Evolutionary conservation across 768 basidiomycete genomes (phyloP), one percentile per base, ranked within the genome.

Genomic region (Tephrocybe sp.): DNA sequence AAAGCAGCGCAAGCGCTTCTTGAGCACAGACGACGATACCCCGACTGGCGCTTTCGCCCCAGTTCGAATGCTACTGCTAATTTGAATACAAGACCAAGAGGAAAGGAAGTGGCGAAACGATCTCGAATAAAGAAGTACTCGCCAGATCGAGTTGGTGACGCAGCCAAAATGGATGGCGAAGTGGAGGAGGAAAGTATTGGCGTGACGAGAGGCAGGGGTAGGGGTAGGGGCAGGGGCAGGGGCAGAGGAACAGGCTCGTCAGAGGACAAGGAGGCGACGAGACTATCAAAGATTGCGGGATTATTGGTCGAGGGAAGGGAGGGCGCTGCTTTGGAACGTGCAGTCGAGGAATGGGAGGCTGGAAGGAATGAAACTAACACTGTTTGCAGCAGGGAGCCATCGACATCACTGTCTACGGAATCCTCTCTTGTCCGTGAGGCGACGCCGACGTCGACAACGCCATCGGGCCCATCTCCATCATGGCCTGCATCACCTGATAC

Each of bases 41-140:
- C 88, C 1, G 85, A 89, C 65, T 91, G 89, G 88, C 74, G 89
- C 42, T 91, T 89, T 64, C 76, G 84, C 42, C 87, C 86, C 3
- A 82, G 79, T 15, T 64, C 74, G 10, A 76, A 77, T 52, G 69
- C 73, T 0, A 37, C 19, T 3, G 34, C 61, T 69, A 23, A 19
- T n/a, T 16, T 29, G 2, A 44, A 22, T 36, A 68, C 65, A 4
- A 69, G 72, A 53, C 62, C 63, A 23, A 73, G 74, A 57, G 60
- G 64, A 30, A 70, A 71, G 52, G 72, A 62, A 31, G 50, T 50
- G 24, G 48, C 23, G 19, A 49, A 53, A 31, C 55, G 55, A 2
- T 42, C 44, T 15, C 49, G 52, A 34, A 40, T 23, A 19, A 45
- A 54, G 22, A 62, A 57, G 50, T 58, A 58, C 37, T 55, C 58